Base-by-base conservation (phyloP, 306 rosid species). In the Quercus variabilis region DNA sequence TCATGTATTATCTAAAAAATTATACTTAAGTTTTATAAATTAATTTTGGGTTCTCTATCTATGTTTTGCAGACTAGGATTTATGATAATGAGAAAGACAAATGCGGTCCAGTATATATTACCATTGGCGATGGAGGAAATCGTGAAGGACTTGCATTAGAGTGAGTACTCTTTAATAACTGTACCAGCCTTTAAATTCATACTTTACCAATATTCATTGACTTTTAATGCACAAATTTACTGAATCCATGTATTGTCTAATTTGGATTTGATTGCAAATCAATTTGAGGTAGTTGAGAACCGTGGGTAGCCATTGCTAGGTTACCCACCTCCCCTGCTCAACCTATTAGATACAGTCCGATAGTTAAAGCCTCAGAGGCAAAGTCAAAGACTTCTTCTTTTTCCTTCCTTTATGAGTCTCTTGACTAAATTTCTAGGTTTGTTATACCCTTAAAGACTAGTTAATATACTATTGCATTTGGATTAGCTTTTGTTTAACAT, bases 121-220 rank as follows among this genome's bases (percentile, higher is more conserved):
- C 95, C 2, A 75, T 92, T 51, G 97, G 97, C 0, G 95, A 92
- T 11, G 97, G 97, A 64, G 95, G 97, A 59, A 92, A 92, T 59
- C 90, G 92, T 1, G 95, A 92, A 57, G 97, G 97, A 56, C 87
- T 90, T 35, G 97, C 97, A 4, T 31, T 90, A 51, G 63, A 5
- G 97, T 92, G 46, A 86, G 90, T 31, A 14, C 11, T 68, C 26
- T 13, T 15, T n/a, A 49, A 11, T 67, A 10, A 58, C 31, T 58
- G 17, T 58, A 21, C 64, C 4, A 59, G 12, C 30, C 65, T 59
- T 59, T 20, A 59, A 23, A 21, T 23, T 59, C 65, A 59, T 59
- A 2, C 3, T 59, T 20, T 23, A 13, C 65, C 31, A 59, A 20
- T 23, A 8, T 21, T 21, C 6, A 20, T 58, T 8, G 64, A 12